These are phyloP conservation scores for Hermanozyma aechmeae DNA, from an alignment of 805 yeast genomes.

Conservation along the genomic window DNA sequence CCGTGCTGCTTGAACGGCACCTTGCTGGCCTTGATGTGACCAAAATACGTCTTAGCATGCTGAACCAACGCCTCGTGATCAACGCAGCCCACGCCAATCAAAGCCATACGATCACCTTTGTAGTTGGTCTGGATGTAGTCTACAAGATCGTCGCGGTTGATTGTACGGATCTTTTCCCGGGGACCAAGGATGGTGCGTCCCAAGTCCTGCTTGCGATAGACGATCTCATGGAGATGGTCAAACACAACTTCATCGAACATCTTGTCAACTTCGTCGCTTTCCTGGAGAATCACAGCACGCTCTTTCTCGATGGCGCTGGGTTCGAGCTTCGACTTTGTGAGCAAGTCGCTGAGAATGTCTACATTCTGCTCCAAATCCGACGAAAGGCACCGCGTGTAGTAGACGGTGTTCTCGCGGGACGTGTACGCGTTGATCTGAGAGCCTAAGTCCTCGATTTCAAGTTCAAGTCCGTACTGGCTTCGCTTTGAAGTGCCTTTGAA, in stretches of 20 bases:
- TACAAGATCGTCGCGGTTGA: slow-evolving; percentile 66
- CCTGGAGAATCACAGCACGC: slow-evolving; percentile 92
- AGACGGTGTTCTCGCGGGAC: slow-evolving; percentile 94
- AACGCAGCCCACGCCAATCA: slow-evolving; percentile 95
- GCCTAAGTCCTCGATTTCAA: slow-evolving; percentile 93
- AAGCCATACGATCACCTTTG: slow-evolving; percentile 94
- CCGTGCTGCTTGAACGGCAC: slow-evolving; percentile 68
- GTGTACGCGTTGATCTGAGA: slow-evolving; percentile 98
- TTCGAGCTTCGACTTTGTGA: slow-evolving; percentile 79
- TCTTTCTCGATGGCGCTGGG: slow-evolving; percentile 86
- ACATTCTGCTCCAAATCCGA: slow-evolving; percentile 78
- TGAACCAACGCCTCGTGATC: slow-evolving; percentile 76
- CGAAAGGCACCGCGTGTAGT: slow-evolving; percentile 81
- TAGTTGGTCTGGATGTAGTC: slow-evolving; percentile 79
- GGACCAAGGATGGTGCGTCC: slow-evolving; percentile 98
- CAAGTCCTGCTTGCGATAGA: slow-evolving; percentile 81
- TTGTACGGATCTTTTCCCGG: slow-evolving; percentile 73
- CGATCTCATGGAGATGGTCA: slow-evolving; percentile 91
- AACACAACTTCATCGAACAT: slow-evolving; percentile 98
- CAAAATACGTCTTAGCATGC: slow-evolving; percentile 70
- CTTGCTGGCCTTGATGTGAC: slow-evolving; percentile 51
- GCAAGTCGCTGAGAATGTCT: slow-evolving; percentile 80
- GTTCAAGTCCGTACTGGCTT: slow-evolving; percentile 73
- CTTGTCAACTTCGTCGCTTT: slow-evolving; percentile 95
- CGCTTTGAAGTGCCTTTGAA: slow-evolving; percentile 88